Base-by-base conservation (phyloP, 257 asterid genomes). In the Petunia axillaris region DNA sequence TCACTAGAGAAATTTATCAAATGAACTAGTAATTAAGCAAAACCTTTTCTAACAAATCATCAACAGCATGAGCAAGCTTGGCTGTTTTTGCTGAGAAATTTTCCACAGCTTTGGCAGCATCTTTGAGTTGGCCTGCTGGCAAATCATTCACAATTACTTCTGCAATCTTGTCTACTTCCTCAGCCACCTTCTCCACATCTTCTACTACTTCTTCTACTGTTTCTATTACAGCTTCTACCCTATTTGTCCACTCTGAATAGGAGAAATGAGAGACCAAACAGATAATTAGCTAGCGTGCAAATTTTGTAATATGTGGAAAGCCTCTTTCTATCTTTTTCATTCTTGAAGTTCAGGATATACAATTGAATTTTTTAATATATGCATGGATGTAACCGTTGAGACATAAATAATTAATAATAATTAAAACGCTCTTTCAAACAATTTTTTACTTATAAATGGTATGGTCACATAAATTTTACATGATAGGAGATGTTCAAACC, bases 121-220 rank as follows among this genome's bases (percentile, higher is more conserved):
- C 68, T 43, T 82, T 89, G 16, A 89, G 81, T 40, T 85, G 82
- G 1, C 97, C 95, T 13, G 86, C 82, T 0, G 97, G 97, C 8
- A 92, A 88, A 80, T 87, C 91, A 7, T 85, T 84, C 70, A 55
- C 84, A 10, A 91, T 70, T 48, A 84, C 81, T 50, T 92, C 97
- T 0, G 91, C 87, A 2, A 87, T 82, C 39, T 88, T 87, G 77
- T 92, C 95, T 11, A 92, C 91, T 55, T 62, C 77, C 66, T 37
- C 89, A 7, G 96, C 96, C 84, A 91, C 92, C 74, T 86, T 85
- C 64, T 92, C 97, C 54, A 90, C 93, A 37, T 81, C 88, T 74
- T 91, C 97, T 63, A 80, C 90, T 3, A 91, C 71, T 11, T 91
- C 35, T 79, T 91, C 97, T 14, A 91, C 89, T 4, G 81, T 82